A percentile compares a stretch with the other conserved stretches of the same genome.
These are phyloP conservation scores for Cladophialophora exuberans DNA, from an alignment of 2,329 filamentous ascomycete genomes.

Conservation along the genomic window DNA sequence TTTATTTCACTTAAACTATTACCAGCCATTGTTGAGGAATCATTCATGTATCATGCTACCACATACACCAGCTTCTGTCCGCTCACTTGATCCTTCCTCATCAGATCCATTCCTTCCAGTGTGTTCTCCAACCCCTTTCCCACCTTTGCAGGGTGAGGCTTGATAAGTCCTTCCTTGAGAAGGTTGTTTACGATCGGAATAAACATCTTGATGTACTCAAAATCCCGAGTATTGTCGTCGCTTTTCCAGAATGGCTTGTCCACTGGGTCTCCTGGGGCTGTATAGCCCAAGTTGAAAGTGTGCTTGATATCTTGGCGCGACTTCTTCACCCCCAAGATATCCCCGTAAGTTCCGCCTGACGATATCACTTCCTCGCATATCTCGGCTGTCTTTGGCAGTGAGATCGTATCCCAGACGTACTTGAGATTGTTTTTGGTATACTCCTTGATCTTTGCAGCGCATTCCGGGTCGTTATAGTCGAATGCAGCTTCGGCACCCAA, in stretches of 20 bases:
- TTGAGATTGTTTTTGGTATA: constrained; percentile 43
- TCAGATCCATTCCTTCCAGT: constrained; percentile 47
- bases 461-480: constrained; percentile 41
- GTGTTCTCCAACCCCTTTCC: constrained; percentile 50
- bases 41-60: constrained; percentile 28
- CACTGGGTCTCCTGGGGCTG: constrained; percentile 39
- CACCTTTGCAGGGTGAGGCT: constrained; percentile 48
- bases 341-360: constrained; percentile 38
- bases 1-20: too few relatives aligned
- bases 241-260: constrained; percentile 13
- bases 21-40: neutral
- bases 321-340: constrained; percentile 35
- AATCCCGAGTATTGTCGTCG: constrained; percentile 39
- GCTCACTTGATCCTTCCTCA: constrained; percentile 51
- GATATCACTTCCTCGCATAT: constrained; percentile 42
- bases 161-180: constrained; percentile 47
- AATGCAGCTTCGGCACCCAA: constrained; percentile 43
- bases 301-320: constrained; percentile 39
- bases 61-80: constrained; percentile 55
- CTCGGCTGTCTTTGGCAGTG: constrained; percentile 33
- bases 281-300: constrained; percentile 40
- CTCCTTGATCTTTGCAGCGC: constrained; percentile 38
- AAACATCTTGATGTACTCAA: constrained; percentile 49
- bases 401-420: constrained; percentile 44
- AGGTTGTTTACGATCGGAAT: constrained; percentile 43